phyloP scores from a whole-genome alignment of 164 flowering plant genomes.

The Macadamia tetraphylla region DNA sequence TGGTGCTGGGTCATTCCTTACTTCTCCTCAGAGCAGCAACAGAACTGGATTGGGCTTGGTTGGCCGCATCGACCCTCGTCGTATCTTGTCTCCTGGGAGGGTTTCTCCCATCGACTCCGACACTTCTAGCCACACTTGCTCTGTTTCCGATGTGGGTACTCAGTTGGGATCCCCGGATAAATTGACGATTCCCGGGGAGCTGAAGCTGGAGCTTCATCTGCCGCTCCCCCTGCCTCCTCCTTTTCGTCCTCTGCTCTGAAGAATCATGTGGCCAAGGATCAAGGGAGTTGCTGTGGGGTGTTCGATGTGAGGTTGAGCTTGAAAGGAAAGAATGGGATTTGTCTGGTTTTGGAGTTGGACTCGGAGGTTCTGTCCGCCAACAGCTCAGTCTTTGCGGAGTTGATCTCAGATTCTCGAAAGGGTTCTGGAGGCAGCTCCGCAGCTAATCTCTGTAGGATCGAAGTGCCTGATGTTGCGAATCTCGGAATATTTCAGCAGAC shows the following conservation, averaged over 20 bases:
- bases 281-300: slow-evolving; percentile 13
- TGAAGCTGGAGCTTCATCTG: background rate
- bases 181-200: slow-evolving; percentile 5
- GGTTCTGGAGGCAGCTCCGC: slow-evolving; percentile 13
- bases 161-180: slow-evolving; percentile 6
- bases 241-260: background rate
- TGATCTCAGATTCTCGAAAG: slow-evolving; percentile 37
- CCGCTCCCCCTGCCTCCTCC: background rate
- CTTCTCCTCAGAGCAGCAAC: slow-evolving; percentile 5
- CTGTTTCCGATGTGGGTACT: slow-evolving; percentile 1
- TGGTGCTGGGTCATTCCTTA: slow-evolving; percentile 17
- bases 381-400: slow-evolving; percentile 53
- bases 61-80: slow-evolving; percentile 55
- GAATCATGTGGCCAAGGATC: slow-evolving; percentile 6
- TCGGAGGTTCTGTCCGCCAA: slow-evolving; percentile 56
- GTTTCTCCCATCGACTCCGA: slow-evolving; percentile 82
- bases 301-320: slow-evolving; percentile 77
- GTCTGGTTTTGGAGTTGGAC: slow-evolving; percentile 64
- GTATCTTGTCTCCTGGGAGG: slow-evolving; percentile 85
- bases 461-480: slow-evolving; percentile 75
- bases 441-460: slow-evolving; percentile 48
- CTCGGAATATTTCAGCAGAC: slow-evolving; percentile 60
- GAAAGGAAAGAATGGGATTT: slow-evolving; percentile 63
- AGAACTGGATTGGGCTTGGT: slow-evolving; percentile 30
- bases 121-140: slow-evolving; percentile 11